phyloP scores from a whole-genome alignment of 495 filamentous ascomycete genomes.

The Corynascus novoguineensis region DNA sequence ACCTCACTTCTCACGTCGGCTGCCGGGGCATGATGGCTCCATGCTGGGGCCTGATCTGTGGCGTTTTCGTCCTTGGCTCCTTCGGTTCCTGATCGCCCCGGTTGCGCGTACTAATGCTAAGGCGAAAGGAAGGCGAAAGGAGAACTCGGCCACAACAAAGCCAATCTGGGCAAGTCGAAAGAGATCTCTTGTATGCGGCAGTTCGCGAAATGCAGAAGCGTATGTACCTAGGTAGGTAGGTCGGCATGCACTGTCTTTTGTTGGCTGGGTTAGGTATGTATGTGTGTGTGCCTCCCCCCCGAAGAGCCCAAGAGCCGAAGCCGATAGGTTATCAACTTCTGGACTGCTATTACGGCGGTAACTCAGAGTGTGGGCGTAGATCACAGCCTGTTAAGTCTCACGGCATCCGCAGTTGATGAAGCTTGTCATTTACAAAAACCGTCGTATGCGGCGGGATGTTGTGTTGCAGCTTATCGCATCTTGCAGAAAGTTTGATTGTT shows the following conservation, averaged over 20 bases:
- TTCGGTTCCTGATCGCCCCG: conserved; percentile 29
- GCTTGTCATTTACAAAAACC: neutral
- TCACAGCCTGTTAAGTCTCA: neutral
- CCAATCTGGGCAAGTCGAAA: conserved; percentile 9
- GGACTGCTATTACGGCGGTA: too few species aligned
- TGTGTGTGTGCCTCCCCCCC: too few species aligned
- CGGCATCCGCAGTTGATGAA: neutral
- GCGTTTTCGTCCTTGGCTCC: conserved; percentile 17
- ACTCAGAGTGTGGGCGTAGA: neutral
- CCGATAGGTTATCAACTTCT: too few species aligned
- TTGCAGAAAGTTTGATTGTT: too few species aligned
- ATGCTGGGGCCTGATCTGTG: conserved; percentile 10
- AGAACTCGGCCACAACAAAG: neutral
- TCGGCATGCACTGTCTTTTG: neutral
- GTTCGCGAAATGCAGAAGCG: neutral
- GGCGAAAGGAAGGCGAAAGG: conserved; percentile 16
- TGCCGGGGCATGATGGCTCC: conserved; percentile 22
- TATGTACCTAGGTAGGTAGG: neutral
- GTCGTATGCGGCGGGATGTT: too few species aligned
- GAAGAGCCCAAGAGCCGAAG: too few species aligned
- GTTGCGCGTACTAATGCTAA: conserved; percentile 26
- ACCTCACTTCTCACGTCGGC: conserved; percentile 24
- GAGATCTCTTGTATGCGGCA: neutral
- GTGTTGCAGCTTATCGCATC: too few species aligned
- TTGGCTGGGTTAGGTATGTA: neutral